Base-by-base conservation (phyloP, 139 green algal species). In the Raphidocelis subcapitata region DNA sequence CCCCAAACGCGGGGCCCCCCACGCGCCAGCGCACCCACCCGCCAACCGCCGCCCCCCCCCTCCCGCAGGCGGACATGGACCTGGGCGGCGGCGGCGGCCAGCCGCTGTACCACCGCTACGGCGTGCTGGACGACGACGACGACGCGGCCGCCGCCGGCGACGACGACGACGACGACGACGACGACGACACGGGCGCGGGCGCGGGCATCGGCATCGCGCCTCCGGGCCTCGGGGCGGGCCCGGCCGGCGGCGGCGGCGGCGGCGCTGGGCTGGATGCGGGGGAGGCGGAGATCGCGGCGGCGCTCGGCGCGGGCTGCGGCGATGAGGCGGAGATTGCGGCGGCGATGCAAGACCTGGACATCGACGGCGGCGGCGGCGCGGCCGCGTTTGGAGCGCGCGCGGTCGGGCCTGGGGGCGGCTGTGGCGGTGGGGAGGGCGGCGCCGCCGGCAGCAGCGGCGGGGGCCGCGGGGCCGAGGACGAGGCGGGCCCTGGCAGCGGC, bases 11-110 rank as follows among this genome's bases (percentile, higher is more conserved):
- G 8, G 8, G 41, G 41, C 41, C 41, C 12, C 8, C 41, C 41
- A 49, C 41, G 12, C 41, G 8, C 41, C 41, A 49, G 8, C 8
- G 8, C 41, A 8, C 41, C 41, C 12, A 8, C 41, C 41, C 41
- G 12, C 41, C 41, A 49, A 8, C 8, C 41, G 12, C 12, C 41
- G 41, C 41, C 41, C 41, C 41, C 41, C 41, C 41, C 8, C 41
- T 49, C 41, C 0, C 23, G 21, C 78, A 84, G 83, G 75, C 81
- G 20, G 83, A 84, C 51, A 85, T 89, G 77, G 84, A 89, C 24
- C 41, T 49, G 41, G 41, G 41, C 41, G 12, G 41, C 8, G 41
- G 8, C 8, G 8, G 60, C 51, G 2, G 61, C 72, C 15, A 18
- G 54, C 5, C 54, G 54, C 54, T 61, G 54, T 61, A 61, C 54